Base-by-base conservation (phyloP, 768 basidiomycete genomes). In the Mycena olivaceomarginata region DNA sequence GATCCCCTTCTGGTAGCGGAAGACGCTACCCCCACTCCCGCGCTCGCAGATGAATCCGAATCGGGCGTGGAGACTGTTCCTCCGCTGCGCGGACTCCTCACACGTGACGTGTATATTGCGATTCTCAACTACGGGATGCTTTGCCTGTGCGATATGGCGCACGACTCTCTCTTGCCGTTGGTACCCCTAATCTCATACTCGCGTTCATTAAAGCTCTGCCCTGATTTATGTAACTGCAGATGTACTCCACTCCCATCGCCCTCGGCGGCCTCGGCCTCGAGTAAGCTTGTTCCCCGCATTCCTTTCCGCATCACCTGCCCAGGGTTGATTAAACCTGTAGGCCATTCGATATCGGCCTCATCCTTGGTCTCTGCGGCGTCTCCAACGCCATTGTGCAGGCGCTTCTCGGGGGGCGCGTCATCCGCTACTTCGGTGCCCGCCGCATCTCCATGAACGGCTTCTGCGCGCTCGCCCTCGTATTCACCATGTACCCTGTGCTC, bases 311-410 rank as follows among this genome's bases (percentile, higher is more conserved):
- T 25, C 25, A 25, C 25, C 25, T 25, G 25, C 25, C 25, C 2
- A 25, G 25, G 1, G 2, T 25, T 25, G 25, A 25, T 25, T 25
- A 25, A 25, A 25, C 25, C 25, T 25, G 25, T 25, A 67, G 45
- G 18, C 76, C 76, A 11, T n/a, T 41, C 0, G 16, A 57, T 37
- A 90, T 92, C 48, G 92, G 92, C 16, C 83, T 85, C 48, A 88
- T 91, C 62, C 85, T 91, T 48, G 87, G 87, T 7, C 60, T 80
- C 15, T 88, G 85, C 70, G 93, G 93, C 0, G 78, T 92, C 37
- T 72, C 88, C 67, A 94, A 92, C 72, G 90, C 92, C 6, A 12
- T 90, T 45, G 83, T 92, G 77, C 93, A 94, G 80, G 79, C 91
- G 20, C 83, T 89, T 71, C 86, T 90, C 80, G 90, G 94, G 77